Conservation (phyloP, 164 flowering plant genomes). For the Euptelea pleiosperma region DNA sequence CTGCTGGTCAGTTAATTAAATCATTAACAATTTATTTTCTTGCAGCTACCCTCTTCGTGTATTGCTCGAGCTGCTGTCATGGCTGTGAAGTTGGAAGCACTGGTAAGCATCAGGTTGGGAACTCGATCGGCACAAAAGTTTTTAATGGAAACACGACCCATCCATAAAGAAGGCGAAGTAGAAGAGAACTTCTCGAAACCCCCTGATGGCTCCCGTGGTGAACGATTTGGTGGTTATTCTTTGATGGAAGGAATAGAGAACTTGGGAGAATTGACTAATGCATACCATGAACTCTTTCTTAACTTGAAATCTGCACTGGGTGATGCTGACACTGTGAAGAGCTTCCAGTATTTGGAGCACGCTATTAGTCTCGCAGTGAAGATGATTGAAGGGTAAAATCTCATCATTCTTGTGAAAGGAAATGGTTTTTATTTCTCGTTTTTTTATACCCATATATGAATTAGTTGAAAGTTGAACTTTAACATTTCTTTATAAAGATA, state of each 20-base stretch:
- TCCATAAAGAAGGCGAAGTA: conserved; percentile 14
- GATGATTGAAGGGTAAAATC: conserved; percentile 19
- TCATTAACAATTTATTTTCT: not conserved
- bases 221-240: not conserved
- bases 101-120: conserved; percentile 32
- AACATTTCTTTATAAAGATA: too few relatives aligned
- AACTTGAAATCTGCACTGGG: conserved; percentile 39
- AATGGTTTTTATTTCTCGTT: too few relatives aligned
- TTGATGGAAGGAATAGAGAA: conserved; percentile 7
- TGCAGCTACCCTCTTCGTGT: conserved; percentile 70
- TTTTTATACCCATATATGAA: too few relatives aligned
- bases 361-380: conserved; percentile 43
- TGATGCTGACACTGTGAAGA: conserved; percentile 25
- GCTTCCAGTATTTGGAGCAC: conserved; percentile 36
- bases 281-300: conserved; percentile 36
- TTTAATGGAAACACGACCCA: not conserved
- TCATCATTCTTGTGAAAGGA: too few relatives aligned
- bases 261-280: conserved; percentile 12
- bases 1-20: too few relatives aligned
- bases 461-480: too few relatives aligned
- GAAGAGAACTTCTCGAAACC: not conserved
- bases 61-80: conserved; percentile 57
- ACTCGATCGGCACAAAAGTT: conserved; percentile 11
- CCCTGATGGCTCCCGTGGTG: conserved; percentile 2
- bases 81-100: conserved; percentile 70